Percentiles rank a stretch among this genome's conserved stretches.
phyloP scores from a whole-genome alignment of 2,329 filamentous ascomycete species.

The Macroventuria anomochaeta region DNA sequence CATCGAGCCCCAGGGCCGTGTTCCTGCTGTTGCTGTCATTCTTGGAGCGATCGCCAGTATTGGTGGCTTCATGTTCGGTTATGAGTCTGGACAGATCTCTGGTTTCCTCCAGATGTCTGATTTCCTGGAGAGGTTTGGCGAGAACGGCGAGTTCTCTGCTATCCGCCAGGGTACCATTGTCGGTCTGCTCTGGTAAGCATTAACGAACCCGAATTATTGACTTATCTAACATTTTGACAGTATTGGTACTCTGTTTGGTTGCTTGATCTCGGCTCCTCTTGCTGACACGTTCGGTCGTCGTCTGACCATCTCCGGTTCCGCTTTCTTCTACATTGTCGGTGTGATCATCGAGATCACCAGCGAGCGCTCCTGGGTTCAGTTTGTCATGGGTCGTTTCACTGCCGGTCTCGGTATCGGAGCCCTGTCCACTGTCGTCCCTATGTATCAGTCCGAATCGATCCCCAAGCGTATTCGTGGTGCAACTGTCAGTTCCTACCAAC shows the following conservation, averaged over 20 bases:
- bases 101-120: conserved; percentile 46
- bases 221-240: conserved; percentile 21
- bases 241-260: conserved; percentile 76
- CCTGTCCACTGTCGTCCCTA: conserved; percentile 62
- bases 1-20: conserved; percentile 29
- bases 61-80: conserved; percentile 47
- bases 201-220: background rate
- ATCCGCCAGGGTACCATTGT: conserved; percentile 46
- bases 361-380: conserved; percentile 64
- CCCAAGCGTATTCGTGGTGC: conserved; percentile 69
- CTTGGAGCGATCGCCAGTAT: conserved; percentile 44
- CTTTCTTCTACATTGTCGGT: conserved; percentile 68
- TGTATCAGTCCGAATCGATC: conserved; percentile 73
- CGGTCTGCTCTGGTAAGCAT: conserved; percentile 43
- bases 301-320: conserved; percentile 65
- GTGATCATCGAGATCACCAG: conserved; percentile 71
- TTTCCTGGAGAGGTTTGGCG: conserved; percentile 42
- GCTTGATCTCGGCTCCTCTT: conserved; percentile 64
- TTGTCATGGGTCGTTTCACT: conserved; percentile 67
- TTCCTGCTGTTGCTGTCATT: conserved; percentile 37
- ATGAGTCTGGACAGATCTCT: conserved; percentile 38
- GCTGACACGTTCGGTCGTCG: conserved; percentile 68
- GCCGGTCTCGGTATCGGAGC: conserved; percentile 71
- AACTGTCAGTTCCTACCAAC: conserved; percentile 69
- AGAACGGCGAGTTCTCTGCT: conserved; percentile 42